These are phyloP conservation scores for Dendryphion nanum DNA, from an alignment of 2,329 filamentous ascomycete genomes.

Conservation along the genomic window DNA sequence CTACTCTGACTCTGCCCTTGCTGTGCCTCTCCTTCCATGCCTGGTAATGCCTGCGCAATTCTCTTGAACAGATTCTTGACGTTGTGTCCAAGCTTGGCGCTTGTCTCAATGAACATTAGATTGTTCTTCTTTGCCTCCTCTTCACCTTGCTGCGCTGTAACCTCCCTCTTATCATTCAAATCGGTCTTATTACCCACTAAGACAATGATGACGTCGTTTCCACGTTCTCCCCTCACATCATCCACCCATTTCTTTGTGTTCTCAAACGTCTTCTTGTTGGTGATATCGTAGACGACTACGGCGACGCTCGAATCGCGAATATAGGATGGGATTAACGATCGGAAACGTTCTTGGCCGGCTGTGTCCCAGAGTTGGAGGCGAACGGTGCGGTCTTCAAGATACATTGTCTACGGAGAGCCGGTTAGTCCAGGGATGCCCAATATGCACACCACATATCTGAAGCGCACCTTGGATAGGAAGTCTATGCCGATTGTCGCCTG, in stretches of 20 bases:
- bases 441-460: neutral
- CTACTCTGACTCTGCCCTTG: conserved; percentile 77
- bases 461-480: conserved; percentile 87
- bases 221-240: conserved; percentile 92
- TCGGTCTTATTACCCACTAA: conserved; percentile 99
- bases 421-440: neutral
- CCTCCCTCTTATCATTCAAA: conserved; percentile 95
- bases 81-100: conserved; percentile 95
- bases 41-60: conserved; percentile 95
- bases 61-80: conserved; percentile 96
- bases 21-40: conserved; percentile 90
- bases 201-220: conserved; percentile 98
- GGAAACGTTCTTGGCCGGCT: conserved; percentile 94
- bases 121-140: conserved; percentile 98
- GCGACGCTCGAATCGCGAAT: conserved; percentile 98
- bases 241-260: conserved; percentile 99
- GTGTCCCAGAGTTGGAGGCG: conserved; percentile 98
- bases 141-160: conserved; percentile 93
- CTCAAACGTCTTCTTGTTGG: conserved; percentile 94
- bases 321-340: conserved; percentile 95
- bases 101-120: conserved; percentile 98
- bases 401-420: conserved; percentile 89
- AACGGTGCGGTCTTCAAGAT: conserved; percentile 96
- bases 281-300: conserved; percentile 98
- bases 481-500: conserved; percentile 99